Base-by-base conservation (phyloP, 179 eudicot genomes). In the Dionaea muscipula region DNA sequence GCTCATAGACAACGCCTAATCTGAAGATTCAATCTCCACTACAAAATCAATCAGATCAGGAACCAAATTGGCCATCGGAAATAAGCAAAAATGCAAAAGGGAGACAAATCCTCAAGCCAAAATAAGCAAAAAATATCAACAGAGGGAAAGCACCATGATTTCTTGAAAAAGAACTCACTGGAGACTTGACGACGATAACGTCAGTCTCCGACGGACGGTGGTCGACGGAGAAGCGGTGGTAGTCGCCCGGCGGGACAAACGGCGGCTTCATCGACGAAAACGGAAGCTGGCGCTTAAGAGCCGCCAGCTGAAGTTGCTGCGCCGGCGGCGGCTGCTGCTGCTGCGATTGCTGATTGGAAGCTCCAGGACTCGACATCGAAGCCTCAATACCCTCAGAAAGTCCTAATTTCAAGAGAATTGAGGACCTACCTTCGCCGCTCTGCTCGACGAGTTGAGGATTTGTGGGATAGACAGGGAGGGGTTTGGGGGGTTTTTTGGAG, bases 191-290 rank as follows among this genome's bases (percentile, higher is more conserved):
- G 10, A 80, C 62, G 24, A 83, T 38, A 36, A 64, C 75, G 40
- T 82, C 82, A 0, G 78, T 31, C 14, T 55, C 67, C 7, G 66
- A 64, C 50, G 14, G 20, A 14, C 61, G 53, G 31, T 57, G 53
- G 7, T 60, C 43, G 62, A 58, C 64, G 16, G 81, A 60, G 50
- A 83, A 81, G 60, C 76, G 83, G 70, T 77, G 87, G 69, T 83
- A 81, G 53, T 82, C 87, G 0, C 74, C 77, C 10, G 64, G 64
- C 26, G 77, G 70, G 11, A 57, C 61, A 66, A 78, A 80, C 51
- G 83, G 83, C 80, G 87, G 85, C 68, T 76, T 80, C 75, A 70
- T 69, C 4, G 85, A 38, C 13, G 79, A 55, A 44, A 82, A 80
- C 0, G 85, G 71, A 36, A 69, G 68, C 65, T 81, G 85, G 0